phyloP scores from a whole-genome alignment of 139 green algal genomes.

The Pleodorina starrii region DNA sequence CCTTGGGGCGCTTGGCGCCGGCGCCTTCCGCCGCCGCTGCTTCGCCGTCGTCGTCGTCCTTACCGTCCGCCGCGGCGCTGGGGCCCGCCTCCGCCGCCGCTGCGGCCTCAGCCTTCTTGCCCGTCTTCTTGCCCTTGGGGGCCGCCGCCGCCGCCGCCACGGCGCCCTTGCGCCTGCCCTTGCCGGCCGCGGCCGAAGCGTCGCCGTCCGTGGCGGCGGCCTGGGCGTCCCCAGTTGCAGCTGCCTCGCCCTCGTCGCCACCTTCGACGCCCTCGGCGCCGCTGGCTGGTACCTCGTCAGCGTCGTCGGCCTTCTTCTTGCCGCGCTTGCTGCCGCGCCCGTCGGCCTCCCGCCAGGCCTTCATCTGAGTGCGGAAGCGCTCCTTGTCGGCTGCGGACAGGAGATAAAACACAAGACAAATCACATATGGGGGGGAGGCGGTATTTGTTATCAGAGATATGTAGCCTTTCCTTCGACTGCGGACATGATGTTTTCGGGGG shows the following conservation, averaged over 20 bases:
- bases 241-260: neutral
- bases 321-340: neutral
- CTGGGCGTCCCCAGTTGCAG: neutral
- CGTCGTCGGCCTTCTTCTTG: neutral
- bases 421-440: neutral
- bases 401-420: neutral
- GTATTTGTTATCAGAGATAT: neutral
- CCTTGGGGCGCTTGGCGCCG: neutral
- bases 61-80: neutral
- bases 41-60: neutral
- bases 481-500: too few species aligned
- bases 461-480: too few species aligned
- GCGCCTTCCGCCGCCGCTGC: neutral
- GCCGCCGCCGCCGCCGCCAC: neutral
- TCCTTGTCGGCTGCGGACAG: constrained; percentile 19
- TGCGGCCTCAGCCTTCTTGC: neutral
- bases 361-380: constrained; percentile 8
- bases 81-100: neutral
- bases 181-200: neutral
- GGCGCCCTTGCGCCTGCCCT: neutral
- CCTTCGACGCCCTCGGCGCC: neutral
- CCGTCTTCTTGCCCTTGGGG: neutral
- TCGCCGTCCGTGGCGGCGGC: neutral
- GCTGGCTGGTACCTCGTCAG: neutral
- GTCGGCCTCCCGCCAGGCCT: constrained; percentile 16